These are phyloP conservation scores for Venturia nashicola DNA, from an alignment of 2,329 filamentous ascomycete species.

Conservation along the genomic window DNA sequence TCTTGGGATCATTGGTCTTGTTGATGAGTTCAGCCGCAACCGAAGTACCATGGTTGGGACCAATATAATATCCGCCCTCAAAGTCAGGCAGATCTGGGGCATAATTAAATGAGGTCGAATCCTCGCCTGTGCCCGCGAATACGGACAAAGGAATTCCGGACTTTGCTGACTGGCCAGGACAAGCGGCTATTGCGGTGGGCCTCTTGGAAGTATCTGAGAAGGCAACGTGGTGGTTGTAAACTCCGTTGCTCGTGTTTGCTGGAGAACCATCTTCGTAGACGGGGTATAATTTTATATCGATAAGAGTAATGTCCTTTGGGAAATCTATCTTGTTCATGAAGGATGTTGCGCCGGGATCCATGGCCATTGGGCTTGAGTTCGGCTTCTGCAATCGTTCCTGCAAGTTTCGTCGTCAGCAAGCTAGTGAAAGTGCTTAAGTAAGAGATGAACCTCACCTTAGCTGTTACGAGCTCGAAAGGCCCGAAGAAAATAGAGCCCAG, in stretches of 20 bases:
- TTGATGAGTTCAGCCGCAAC: background rate
- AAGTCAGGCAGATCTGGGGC: background rate
- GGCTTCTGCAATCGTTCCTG: background rate
- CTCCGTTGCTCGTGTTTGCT: background rate
- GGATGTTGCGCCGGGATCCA: background rate
- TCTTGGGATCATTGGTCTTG: slow-evolving; percentile 2
- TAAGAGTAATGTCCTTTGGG: background rate
- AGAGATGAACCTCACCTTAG: background rate
- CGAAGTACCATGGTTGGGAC: background rate
- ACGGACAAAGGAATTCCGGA: background rate
- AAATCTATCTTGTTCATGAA: background rate
- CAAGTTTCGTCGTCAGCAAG: background rate
- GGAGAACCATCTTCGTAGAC: slow-evolving; percentile 1
- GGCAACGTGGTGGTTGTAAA: slow-evolving; percentile 6
- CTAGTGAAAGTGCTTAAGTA: background rate
- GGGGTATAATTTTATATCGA: background rate
- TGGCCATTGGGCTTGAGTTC: background rate
- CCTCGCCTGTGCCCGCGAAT: background rate
- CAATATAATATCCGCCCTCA: slow-evolving; percentile 4
- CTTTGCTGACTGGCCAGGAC: background rate
- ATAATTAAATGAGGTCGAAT: background rate
- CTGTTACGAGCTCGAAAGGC: background rate
- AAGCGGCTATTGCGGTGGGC: background rate
- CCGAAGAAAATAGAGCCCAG: background rate
- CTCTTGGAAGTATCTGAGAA: background rate